Evolutionary conservation across 345 rosid genomes (phyloP).

Genomic region (Citropsis articulata): DNA sequence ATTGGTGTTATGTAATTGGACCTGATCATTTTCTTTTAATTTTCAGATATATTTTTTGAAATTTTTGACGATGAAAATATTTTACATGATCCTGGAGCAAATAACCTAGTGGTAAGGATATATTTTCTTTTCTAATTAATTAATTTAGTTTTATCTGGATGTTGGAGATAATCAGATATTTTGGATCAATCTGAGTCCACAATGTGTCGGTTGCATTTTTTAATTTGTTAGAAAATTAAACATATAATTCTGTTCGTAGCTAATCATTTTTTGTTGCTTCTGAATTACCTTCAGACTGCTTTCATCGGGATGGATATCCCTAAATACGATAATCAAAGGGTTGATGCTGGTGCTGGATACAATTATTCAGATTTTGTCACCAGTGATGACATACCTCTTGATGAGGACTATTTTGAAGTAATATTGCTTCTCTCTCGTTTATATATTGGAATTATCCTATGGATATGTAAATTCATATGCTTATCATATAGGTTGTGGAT

Average conservation of each 20-base stretch:
- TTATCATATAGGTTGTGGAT: slow-evolving; percentile 55
- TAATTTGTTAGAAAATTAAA: not conserved
- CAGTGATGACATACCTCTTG: slow-evolving; percentile 46
- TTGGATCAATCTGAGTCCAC: not conserved
- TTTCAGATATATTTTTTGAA: slow-evolving; percentile 80
- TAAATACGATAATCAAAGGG: slow-evolving; percentile 46
- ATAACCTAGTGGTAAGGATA: slow-evolving; percentile 85
- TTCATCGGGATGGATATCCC: slow-evolving; percentile 81
- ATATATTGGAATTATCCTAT: not conserved
- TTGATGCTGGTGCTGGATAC: slow-evolving; percentile 51
- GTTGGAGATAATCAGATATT: not conserved
- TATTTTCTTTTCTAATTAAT: slow-evolving; percentile 22
- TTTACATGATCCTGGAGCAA: slow-evolving; percentile 81
- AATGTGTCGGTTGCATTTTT: not conserved
- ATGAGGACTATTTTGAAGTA: slow-evolving; percentile 80
- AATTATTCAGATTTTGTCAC: slow-evolving; percentile 43
- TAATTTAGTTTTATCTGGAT: not conserved
- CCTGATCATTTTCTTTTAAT: slow-evolving; percentile 6
- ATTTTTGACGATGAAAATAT: slow-evolving; percentile 72
- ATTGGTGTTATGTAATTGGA: not conserved
- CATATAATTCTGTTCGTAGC: not conserved
- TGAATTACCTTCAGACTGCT: slow-evolving; percentile 55
- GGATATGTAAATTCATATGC: slow-evolving; percentile 9
- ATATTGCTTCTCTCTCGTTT: slow-evolving; percentile 20
- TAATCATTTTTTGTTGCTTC: slow-evolving; percentile 1